phyloP scores from a whole-genome alignment of 148 eudicot species.

The Amaranthus cruentus region DNA sequence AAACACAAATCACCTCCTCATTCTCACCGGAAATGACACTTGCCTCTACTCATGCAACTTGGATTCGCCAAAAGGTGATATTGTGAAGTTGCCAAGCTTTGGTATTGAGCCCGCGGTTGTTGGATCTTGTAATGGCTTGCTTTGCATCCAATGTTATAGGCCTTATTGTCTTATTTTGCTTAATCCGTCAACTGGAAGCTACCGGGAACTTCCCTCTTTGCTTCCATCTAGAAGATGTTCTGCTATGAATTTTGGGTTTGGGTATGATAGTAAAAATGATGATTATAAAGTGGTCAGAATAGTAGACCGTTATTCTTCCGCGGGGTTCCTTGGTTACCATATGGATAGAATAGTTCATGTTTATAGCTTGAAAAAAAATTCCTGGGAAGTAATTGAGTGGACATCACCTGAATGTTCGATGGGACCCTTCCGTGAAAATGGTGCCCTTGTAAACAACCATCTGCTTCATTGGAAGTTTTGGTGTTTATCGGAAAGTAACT shows the following conservation, averaged over 20 bases:
- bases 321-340: neutral
- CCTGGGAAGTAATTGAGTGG: slow-evolving; percentile 6
- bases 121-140: slow-evolving; percentile 22
- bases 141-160: slow-evolving; percentile 9
- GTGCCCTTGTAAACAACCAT: slow-evolving; percentile 8
- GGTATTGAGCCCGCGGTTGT: neutral
- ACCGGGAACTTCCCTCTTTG: neutral
- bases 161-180: neutral
- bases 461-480: slow-evolving; percentile 19
- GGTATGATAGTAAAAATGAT: slow-evolving; percentile 13
- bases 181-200: slow-evolving; percentile 19
- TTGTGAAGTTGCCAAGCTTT: neutral
- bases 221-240: slow-evolving; percentile 1
- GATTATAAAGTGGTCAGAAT: slow-evolving; percentile 23
- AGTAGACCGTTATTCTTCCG: neutral
- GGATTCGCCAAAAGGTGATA: neutral
- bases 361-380: neutral
- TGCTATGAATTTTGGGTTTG: slow-evolving; percentile 16
- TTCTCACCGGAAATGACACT: neutral
- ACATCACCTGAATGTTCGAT: neutral
- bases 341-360: slow-evolving; percentile 8
- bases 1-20: slow-evolving; percentile 7
- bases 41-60: neutral
- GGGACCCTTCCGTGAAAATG: neutral
- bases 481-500: neutral